Evolutionary conservation across 2,329 filamentous ascomycete genomes (phyloP).

Genomic region (Didymella segeticola): DNA sequence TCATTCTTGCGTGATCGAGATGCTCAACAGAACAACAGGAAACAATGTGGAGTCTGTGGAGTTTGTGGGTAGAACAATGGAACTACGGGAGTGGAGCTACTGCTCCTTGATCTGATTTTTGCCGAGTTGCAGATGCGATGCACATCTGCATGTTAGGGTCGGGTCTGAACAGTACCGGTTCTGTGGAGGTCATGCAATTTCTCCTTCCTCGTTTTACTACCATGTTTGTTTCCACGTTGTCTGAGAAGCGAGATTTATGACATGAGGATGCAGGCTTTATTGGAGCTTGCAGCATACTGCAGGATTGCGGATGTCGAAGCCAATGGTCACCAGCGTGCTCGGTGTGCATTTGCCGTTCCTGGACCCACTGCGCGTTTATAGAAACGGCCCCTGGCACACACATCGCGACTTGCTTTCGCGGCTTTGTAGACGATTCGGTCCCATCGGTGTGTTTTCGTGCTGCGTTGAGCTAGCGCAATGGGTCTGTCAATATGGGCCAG

Average conservation of each 20-base stretch:
- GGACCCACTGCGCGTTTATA: conserved; percentile 13
- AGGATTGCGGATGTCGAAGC: not conserved
- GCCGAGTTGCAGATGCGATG: not conserved
- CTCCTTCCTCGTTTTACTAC: not conserved
- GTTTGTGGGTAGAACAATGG: too few relatives aligned
- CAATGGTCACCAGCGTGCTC: not conserved
- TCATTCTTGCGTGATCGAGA: not conserved
- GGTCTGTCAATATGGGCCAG: conserved; percentile 19
- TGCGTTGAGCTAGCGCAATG: conserved; percentile 12
- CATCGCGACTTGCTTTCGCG: conserved; percentile 4
- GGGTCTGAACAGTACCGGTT: not conserved
- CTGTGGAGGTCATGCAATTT: not conserved
- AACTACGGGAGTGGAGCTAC: conserved; percentile 6
- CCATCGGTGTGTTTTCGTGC: conserved; percentile 1
- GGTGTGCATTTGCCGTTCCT: conserved; percentile 11
- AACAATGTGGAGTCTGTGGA: not conserved
- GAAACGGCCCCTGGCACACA: conserved; percentile 9
- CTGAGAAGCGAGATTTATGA: not conserved
- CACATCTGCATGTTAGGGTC: not conserved
- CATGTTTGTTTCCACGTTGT: not conserved
- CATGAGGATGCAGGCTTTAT: not conserved
- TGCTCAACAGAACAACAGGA: not conserved
- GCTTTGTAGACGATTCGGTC: not conserved
- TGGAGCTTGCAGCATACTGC: not conserved
- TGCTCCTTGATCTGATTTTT: not conserved